Percentiles rank a stretch among this genome's conserved stretches.
Evolutionary conservation across 2,329 filamentous ascomycete genomes (phyloP).

Genomic region (Aspergillus sp.): DNA sequence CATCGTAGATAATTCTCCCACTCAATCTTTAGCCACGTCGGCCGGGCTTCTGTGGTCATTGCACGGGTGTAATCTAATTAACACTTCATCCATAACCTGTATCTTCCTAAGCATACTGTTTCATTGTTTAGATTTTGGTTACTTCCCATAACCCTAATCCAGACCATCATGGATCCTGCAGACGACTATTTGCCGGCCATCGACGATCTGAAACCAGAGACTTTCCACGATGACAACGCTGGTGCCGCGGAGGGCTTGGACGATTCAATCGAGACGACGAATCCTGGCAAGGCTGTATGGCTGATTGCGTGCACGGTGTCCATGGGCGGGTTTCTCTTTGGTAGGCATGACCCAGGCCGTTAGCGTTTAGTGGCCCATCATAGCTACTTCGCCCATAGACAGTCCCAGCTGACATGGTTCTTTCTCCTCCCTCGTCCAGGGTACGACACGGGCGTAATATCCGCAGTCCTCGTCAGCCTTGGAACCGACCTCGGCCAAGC

Average conservation of each 20-base stretch:
- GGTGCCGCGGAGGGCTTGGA: conserved; percentile 1
- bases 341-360: background rate
- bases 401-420: background rate
- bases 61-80: background rate
- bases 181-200: background rate
- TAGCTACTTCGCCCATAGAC: background rate
- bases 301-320: conserved; percentile 20
- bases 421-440: conserved; percentile 22
- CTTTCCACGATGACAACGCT: conserved; percentile 5
- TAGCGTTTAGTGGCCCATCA: background rate
- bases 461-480: conserved; percentile 43
- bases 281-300: conserved; percentile 17
- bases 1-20: background rate
- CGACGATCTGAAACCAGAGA: conserved; percentile 1
- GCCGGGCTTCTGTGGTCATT: background rate
- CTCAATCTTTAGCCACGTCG: background rate
- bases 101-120: background rate
- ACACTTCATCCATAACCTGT: background rate
- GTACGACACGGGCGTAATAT: conserved; percentile 51
- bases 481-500: conserved; percentile 38
- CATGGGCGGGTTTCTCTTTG: conserved; percentile 23
- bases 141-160: background rate
- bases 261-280: conserved; percentile 19
- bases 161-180: background rate
- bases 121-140: background rate